Percentiles rank a stretch among this genome's conserved stretches.
These are phyloP conservation scores for Entamoeba invadens DNA, from an alignment of 208 protist species.

Conservation along the genomic window DNA sequence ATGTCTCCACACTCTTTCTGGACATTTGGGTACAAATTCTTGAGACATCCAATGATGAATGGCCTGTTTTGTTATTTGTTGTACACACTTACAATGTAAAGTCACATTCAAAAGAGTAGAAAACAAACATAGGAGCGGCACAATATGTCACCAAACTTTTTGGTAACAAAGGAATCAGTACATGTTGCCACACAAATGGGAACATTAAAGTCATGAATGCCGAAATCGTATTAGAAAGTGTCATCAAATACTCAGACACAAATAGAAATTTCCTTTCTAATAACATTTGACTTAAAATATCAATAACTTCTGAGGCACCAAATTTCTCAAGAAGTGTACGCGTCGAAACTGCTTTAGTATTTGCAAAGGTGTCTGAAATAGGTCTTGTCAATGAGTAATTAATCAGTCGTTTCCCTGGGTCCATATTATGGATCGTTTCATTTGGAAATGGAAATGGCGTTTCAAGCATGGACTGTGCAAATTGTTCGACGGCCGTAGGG, in stretches of 20 bases:
- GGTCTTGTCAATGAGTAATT: neutral
- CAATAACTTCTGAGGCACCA: neutral
- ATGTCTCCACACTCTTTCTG: neutral
- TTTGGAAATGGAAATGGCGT: neutral
- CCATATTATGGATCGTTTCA: neutral
- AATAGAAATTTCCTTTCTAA: neutral
- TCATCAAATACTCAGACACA: neutral
- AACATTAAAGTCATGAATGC: neutral
- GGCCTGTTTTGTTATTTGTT: too few relatives aligned
- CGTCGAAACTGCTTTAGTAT: neutral
- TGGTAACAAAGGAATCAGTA: neutral
- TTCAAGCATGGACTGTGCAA: neutral
- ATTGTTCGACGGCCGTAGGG: neutral
- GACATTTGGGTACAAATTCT: neutral
- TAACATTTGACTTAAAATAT: neutral
- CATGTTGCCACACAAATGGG: neutral
- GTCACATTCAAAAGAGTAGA: too few relatives aligned
- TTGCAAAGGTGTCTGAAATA: neutral
- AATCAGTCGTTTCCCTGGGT: neutral
- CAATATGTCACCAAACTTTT: neutral
- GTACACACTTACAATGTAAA: too few relatives aligned
- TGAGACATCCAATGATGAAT: neutral
- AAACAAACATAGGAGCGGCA: neutral
- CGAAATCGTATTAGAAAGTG: neutral
- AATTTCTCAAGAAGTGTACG: neutral